Evolutionary conservation across 306 rosid genomes (phyloP).

Genomic region (Prosopis cineraria): DNA sequence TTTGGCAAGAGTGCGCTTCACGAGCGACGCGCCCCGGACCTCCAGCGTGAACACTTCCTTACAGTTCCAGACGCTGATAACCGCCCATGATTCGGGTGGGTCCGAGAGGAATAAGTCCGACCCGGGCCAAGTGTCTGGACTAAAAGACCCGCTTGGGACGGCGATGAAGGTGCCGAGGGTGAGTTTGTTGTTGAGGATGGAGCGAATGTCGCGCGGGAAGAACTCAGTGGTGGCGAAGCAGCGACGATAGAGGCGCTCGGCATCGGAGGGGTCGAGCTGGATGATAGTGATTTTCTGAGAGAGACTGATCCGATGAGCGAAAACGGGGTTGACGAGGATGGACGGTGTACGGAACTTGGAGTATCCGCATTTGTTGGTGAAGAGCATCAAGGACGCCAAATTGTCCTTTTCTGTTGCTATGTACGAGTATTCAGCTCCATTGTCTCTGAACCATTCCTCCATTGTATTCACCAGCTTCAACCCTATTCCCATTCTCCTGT

Average conservation of each 20-base stretch:
- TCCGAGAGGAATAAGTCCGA: slow-evolving; percentile 43
- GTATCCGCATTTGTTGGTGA: slow-evolving; percentile 92
- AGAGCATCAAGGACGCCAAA: slow-evolving; percentile 72
- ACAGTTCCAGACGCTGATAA: slow-evolving; percentile 83
- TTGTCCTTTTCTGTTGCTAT: slow-evolving; percentile 93
- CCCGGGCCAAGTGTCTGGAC: slow-evolving; percentile 53
- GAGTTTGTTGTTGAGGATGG: slow-evolving; percentile 66
- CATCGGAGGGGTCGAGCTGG: slow-evolving; percentile 54
- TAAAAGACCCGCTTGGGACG: slow-evolving; percentile 43
- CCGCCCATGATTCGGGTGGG: slow-evolving; percentile 85
- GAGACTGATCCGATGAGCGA: slow-evolving; percentile 53
- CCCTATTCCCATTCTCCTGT: slow-evolving; percentile 91
- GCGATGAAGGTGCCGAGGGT: slow-evolving; percentile 80
- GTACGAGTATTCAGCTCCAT: slow-evolving; percentile 89
- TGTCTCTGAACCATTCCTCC: slow-evolving; percentile 82
- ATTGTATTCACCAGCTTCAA: slow-evolving; percentile 59
- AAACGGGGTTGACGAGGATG: slow-evolving; percentile 85
- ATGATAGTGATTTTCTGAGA: slow-evolving; percentile 45
- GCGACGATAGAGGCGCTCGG: slow-evolving; percentile 69
- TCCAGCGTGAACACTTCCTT: slow-evolving; percentile 76
- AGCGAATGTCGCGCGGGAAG: slow-evolving; percentile 92
- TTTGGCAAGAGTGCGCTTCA: slow-evolving; percentile 54
- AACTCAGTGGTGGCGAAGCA: slow-evolving; percentile 86
- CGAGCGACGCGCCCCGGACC: slow-evolving; percentile 75
- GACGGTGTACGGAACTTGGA: slow-evolving; percentile 81